phyloP scores from a whole-genome alignment of 345 rosid genomes.

The Eucalyptus albens region DNA sequence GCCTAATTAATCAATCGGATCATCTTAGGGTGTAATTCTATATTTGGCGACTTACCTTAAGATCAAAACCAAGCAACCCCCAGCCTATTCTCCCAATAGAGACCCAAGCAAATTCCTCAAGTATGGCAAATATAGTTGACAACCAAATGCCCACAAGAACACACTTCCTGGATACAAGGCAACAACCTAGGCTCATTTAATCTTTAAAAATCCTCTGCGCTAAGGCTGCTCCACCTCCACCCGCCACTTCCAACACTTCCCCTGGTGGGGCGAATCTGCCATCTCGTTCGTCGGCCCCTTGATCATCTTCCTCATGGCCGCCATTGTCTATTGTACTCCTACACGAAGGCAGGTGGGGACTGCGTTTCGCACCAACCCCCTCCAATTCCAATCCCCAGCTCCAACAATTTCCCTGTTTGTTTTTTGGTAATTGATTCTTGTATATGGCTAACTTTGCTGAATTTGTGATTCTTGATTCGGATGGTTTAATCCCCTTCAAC shows the following conservation, averaged over 20 bases:
- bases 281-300: not conserved
- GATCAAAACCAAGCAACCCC: not conserved
- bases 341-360: not conserved
- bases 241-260: too few relatives aligned
- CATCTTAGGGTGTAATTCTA: too few relatives aligned
- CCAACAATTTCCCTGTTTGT: not conserved
- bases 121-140: not conserved
- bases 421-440: not conserved
- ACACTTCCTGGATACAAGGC: not conserved
- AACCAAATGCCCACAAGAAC: not conserved
- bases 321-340: not conserved
- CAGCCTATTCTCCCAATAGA: not conserved
- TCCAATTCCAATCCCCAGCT: not conserved
- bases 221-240: too few relatives aligned
- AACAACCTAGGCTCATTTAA: not conserved
- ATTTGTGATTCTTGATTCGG: not conserved
- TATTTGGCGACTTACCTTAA: not conserved
- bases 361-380: not conserved
- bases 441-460: not conserved
- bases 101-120: not conserved
- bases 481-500: not conserved
- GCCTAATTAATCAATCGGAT: too few relatives aligned
- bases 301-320: not conserved
- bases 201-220: too few relatives aligned
- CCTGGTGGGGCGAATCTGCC: not conserved